phyloP scores from a whole-genome alignment of 1,284 basidiomycete genomes.

The Grifola frondosa region DNA sequence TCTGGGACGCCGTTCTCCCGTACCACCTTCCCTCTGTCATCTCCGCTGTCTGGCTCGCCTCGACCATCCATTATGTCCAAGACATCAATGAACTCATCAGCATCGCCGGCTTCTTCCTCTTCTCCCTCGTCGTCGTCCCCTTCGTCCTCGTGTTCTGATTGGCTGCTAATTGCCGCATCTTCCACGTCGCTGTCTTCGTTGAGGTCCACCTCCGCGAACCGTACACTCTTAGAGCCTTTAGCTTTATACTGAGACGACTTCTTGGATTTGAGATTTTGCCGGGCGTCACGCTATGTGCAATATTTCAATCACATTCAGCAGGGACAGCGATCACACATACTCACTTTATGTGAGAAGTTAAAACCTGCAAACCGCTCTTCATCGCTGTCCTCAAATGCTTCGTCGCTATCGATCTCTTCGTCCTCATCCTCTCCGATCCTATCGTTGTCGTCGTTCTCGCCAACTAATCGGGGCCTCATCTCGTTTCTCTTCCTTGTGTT shows the following conservation, averaged over 20 bases:
- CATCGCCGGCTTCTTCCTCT: constrained; percentile 51
- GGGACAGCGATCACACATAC: constrained; percentile 13
- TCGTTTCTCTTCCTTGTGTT: constrained; percentile 31
- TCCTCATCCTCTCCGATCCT: constrained; percentile 63
- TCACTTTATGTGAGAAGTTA: constrained; percentile 49
- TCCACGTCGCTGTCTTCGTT: constrained; percentile 57
- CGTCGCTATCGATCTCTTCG: constrained; percentile 79
- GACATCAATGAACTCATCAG: constrained; percentile 65
- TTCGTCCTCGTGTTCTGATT: constrained; percentile 25
- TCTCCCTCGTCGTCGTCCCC: constrained; percentile 45
- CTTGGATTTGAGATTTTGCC: constrained; percentile 11
- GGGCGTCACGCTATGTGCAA: constrained; percentile 9
- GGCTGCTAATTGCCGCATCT: constrained; percentile 33
- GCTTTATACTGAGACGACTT: too few species aligned
- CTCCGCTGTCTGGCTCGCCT: constrained; percentile 44
- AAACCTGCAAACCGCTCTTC: constrained; percentile 78
- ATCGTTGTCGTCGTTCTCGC: constrained; percentile 58
- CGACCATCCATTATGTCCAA: constrained; percentile 69
- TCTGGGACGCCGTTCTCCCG: too few species aligned
- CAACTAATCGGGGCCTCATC: constrained; percentile 53
- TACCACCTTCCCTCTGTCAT: constrained; percentile 16
- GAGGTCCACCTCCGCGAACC: constrained; percentile 60
- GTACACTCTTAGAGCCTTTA: constrained; percentile 31
- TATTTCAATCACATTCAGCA: not conserved
- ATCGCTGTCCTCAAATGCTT: constrained; percentile 80